Conservation (phyloP, 805 yeast genomes). For the Ogataea henricii region DNA sequence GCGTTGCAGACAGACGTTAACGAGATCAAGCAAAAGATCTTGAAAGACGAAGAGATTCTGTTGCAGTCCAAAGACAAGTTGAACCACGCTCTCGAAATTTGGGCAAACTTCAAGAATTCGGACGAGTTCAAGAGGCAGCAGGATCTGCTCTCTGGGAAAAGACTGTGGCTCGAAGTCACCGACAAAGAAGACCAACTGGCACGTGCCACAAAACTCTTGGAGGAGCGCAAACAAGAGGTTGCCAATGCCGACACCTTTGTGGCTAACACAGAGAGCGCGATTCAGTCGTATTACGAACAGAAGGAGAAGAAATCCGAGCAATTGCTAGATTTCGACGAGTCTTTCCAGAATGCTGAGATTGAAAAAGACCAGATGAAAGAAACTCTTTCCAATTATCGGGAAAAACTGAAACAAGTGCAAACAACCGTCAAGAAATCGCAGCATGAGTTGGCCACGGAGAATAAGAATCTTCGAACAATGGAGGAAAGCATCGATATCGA, state of each 20-base stretch:
- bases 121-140: conserved; percentile 42
- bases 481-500: conserved; percentile 33
- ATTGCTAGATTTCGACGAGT: conserved; percentile 19
- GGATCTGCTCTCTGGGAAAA: conserved; percentile 47
- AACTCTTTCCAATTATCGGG: conserved; percentile 24
- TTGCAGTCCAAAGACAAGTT: conserved; percentile 40
- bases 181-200: conserved; percentile 27
- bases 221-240: conserved; percentile 19
- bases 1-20: conserved; percentile 44
- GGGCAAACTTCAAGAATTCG: conserved; percentile 42
- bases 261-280: conserved; percentile 13
- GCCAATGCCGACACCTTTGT: conserved; percentile 25
- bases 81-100: conserved; percentile 43
- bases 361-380: conserved; percentile 17
- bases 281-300: conserved; percentile 10
- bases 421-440: conserved; percentile 26
- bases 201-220: conserved; percentile 23
- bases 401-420: conserved; percentile 23
- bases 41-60: conserved; percentile 36
- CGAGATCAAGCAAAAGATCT: conserved; percentile 40
- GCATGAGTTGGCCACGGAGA: conserved; percentile 21
- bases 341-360: conserved; percentile 12
- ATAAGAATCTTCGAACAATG: conserved; percentile 26
- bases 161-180: conserved; percentile 47
- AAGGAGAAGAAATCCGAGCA: conserved; percentile 21